Conservation (phyloP, 768 basidiomycete genomes). For the Boletus sp. region DNA sequence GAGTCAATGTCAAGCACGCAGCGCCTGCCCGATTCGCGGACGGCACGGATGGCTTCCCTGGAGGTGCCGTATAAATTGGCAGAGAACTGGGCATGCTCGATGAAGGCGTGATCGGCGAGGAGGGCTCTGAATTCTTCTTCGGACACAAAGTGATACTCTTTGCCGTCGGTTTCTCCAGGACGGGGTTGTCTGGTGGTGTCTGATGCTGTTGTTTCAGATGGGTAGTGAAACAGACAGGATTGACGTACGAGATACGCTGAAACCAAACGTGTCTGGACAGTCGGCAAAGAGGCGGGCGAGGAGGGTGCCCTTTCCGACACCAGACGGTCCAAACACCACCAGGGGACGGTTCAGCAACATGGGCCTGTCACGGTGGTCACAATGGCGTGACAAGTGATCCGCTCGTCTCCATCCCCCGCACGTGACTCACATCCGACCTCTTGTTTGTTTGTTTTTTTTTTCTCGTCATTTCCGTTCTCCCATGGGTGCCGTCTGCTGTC, state of each 20-base stretch:
- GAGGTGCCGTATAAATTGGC: constrained; percentile 94
- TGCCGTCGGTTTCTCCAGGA: constrained; percentile 76
- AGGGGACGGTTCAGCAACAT: constrained; percentile 48
- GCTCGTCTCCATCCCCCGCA: background rate
- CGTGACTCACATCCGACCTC: constrained; percentile 12
- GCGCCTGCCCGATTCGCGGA: constrained; percentile 65
- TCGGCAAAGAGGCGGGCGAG: constrained; percentile 77
- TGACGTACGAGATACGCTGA: constrained; percentile 84
- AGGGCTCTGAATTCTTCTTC: constrained; percentile 69
- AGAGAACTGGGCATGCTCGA: constrained; percentile 93
- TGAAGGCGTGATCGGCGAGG: constrained; percentile 70
- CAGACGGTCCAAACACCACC: constrained; percentile 87
- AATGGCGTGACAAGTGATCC: background rate
- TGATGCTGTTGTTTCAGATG: constrained; percentile 25
- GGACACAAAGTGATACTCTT: constrained; percentile 83
- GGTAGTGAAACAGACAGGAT: background rate
- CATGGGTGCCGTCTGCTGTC: constrained; percentile 84
- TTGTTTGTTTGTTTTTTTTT: constrained; percentile 15
- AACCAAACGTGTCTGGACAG: constrained; percentile 82
- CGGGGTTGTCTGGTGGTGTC: constrained; percentile 89
- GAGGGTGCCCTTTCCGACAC: constrained; percentile 92
- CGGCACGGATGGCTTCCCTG: constrained; percentile 66
- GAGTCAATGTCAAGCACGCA: constrained; percentile 96
- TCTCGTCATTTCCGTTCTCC: background rate
- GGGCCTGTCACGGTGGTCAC: background rate